Base-by-base conservation (phyloP, 108 stramenopile genomes). In the Mayamaea pseudoterrestris region DNA sequence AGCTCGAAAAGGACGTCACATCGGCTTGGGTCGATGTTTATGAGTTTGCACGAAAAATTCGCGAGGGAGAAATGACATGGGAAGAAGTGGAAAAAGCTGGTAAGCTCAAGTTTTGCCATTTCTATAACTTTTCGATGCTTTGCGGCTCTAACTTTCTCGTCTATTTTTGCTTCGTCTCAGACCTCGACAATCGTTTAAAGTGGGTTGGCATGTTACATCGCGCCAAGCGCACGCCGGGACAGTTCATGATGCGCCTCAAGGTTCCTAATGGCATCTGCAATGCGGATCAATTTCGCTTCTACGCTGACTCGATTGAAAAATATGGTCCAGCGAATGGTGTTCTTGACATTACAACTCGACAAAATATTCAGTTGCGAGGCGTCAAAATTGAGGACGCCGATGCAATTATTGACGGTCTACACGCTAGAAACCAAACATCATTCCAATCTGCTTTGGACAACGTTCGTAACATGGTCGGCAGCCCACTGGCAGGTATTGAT, bases 191-290 rank as follows among this genome's bases (percentile, higher is more conserved):
- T 64, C 73, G 94, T 2, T 60, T 95, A 5, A 95, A 95, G 69
- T 95, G 69, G 60, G 92, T 83, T 2, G 94, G 94, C 28, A 76
- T 95, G 71, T 75, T 95, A 18, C 90, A 92, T 65, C 68, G 94
- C 31, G 58, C 67, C 42, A 95, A 93, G 68, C 80, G 89, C 16
- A 93, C 90, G 27, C 94, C 94, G 1, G 94, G 94, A 20, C 83
- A 84, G 48, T 95, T 95, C 76, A 90, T 95, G 92, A 84, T 93
- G 84, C 72, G 92, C 1, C 71, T 90, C 41, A 73, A 78, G 53
- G 75, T 93, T 2, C 92, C 94, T 3, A 93, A 93, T 61, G 94
- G 94, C n/a, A 87, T 96, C 31, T 69, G 93, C 53, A 93, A 75
- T 31, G 46, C 83, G 27, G 86, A 90, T 35, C 90, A 89, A 55